These are phyloP conservation scores for Heimioporus sp. DNA, from an alignment of 768 basidiomycete genomes.

Conservation along the genomic window DNA sequence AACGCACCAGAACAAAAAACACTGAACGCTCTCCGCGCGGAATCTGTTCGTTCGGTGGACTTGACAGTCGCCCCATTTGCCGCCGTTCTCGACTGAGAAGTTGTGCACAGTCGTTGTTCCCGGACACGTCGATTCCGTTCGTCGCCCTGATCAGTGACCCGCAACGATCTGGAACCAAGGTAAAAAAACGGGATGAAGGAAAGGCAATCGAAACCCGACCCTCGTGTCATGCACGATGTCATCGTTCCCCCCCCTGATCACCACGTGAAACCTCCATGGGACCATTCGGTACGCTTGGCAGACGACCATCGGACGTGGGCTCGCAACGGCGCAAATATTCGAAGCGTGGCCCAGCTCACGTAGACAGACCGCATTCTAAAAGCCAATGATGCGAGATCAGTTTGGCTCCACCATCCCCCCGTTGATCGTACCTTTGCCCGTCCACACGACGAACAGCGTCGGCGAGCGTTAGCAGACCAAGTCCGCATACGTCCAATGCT, in stretches of 20 bases:
- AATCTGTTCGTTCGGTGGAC: slow-evolving; percentile 27
- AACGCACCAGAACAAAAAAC: slow-evolving; percentile 6
- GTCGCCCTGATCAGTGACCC: slow-evolving; percentile 12
- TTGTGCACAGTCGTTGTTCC: slow-evolving; percentile 35
- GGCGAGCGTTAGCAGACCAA: neutral
- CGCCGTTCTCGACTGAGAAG: slow-evolving; percentile 31
- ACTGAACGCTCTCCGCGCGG: slow-evolving; percentile 10
- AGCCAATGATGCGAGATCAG: slow-evolving; percentile 7
- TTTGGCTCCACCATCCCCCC: slow-evolving; percentile 5
- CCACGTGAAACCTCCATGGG: slow-evolving; percentile 11
- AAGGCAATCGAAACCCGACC: neutral
- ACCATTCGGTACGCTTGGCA: too few species aligned
- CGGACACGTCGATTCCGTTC: slow-evolving; percentile 17
- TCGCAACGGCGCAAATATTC: slow-evolving; percentile 12
- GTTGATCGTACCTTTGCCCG: slow-evolving; percentile 2
- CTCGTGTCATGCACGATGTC: slow-evolving; percentile 11
- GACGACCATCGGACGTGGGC: neutral
- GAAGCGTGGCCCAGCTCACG: slow-evolving; percentile 13
- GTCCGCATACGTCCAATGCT: neutral
- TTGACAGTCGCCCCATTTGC: slow-evolving; percentile 36
- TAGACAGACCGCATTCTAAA: slow-evolving; percentile 1
- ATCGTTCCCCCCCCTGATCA: slow-evolving; percentile 4
- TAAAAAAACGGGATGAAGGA: neutral
- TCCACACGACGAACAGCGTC: slow-evolving; percentile 2
- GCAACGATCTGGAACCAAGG: neutral